These are phyloP conservation scores for Jaenimonas drosophilae DNA, from an alignment of 208 protist genomes.

Conservation along the genomic window DNA sequence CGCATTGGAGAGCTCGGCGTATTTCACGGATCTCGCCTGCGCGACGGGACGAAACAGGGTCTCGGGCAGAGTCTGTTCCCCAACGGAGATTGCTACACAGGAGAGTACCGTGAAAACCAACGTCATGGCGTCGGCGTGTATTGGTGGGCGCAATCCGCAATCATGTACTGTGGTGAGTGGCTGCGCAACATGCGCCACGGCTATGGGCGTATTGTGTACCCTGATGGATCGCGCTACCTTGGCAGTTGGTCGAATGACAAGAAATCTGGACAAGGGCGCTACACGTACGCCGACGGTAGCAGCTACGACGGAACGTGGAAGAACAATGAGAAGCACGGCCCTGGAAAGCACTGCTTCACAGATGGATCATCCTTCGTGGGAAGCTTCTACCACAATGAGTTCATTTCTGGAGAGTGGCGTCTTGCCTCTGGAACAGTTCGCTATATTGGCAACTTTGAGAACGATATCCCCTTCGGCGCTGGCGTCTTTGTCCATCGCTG, in stretches of 20 bases:
- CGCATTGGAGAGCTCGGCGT: conserved; percentile 86
- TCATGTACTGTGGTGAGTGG: conserved; percentile 73
- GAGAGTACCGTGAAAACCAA: conserved; percentile 73
- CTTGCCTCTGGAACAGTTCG: conserved; percentile 59
- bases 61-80: conserved; percentile 80
- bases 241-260: conserved; percentile 57
- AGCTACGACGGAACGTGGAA: conserved; percentile 77
- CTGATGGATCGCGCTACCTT: conserved; percentile 74
- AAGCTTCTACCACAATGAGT: conserved; percentile 65
- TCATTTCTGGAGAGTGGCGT: conserved; percentile 74
- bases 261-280: conserved; percentile 64
- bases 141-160: conserved; percentile 48
- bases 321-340: conserved; percentile 65
- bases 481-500: conserved; percentile 80
- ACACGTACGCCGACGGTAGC: conserved; percentile 78
- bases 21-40: conserved; percentile 52
- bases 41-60: conserved; percentile 80
- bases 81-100: conserved; percentile 79
- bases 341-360: conserved; percentile 58
- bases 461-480: conserved; percentile 54
- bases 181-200: conserved; percentile 56
- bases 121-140: conserved; percentile 71
- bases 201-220: conserved; percentile 78
- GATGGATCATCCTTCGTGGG: conserved; percentile 65
- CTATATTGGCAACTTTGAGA: conserved; percentile 78